Evolutionary conservation across 1,284 basidiomycete genomes (phyloP), one percentile per base, ranked within the genome.

Genomic region (Tilletia horrida): DNA sequence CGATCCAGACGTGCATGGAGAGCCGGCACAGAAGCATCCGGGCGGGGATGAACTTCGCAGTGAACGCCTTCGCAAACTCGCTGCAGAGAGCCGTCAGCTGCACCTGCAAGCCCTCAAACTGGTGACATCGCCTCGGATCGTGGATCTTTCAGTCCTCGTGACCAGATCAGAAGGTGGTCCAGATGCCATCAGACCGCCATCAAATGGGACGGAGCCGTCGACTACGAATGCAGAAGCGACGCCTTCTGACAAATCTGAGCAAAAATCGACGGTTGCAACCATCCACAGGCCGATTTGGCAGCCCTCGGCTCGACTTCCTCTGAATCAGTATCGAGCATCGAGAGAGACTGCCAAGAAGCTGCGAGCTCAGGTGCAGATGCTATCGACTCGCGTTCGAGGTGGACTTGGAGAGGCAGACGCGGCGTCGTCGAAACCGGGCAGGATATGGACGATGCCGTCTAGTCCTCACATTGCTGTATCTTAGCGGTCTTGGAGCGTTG

Each of bases 101-200:
- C 59, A 69, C 55, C 21, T 16, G n/a, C 47, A 63, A 35, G 40
- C 69, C 16, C 43, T 62, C 50, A 42, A 61, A 25, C 63, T 73
- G 23, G 64, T 64, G 14, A 69, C 75, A 6, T 6, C 74, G 48
- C 74, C 78, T 4, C 71, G 67, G 11, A 72, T 80, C 0, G 74
- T 80, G 35, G 73, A 76, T 57, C 65, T 80, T 1, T 69, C 68
- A n/a, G 55, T 59, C 25, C 21, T 59, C 4, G 55, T 59, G 7
- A 31, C 27, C 25, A 59, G 16, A 27, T 14, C 55, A 27, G 29
- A 48, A 23, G 45, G 45, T 18, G 21, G 45, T 18, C 4, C 18
- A 23, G 45, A 23, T n/a, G 21, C 16, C 16, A 48, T 3, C 18
- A 4, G 16, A 16, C 7, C 6, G 45, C 18, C 45, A 18, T 6